Base-by-base conservation (phyloP, 805 yeast species). In the Ogataea thermomethanolica region DNA sequence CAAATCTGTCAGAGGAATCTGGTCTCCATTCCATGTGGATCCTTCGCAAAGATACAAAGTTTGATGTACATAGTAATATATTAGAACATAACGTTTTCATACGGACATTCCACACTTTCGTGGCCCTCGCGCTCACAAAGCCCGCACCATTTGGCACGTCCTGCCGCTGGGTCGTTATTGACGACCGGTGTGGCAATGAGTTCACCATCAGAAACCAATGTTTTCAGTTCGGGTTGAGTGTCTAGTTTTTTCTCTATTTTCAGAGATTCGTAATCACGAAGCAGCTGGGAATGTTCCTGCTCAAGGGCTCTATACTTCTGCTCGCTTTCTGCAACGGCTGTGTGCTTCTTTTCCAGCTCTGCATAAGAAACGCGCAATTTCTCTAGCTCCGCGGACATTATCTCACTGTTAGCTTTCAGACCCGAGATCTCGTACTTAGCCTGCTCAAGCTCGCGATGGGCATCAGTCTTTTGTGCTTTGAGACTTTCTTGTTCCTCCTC, bases 11-110 rank as follows among this genome's bases (percentile, higher is more conserved):
- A 84, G 99, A 73, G 99, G 99, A 56, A 74, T 93, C 35, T 93
- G 99, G 99, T 89, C 97, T 33, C 99, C 99, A 43, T 72, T 91
- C 70, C 96, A 90, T 58, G 82, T 76, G 36, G 77, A 73, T 41
- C 71, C 76, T 47, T 59, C 63, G 27, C 67, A 59, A 44, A 70
- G 82, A 57, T 69, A 67, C 60, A 70, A 66, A 54, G 62, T 74
- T 28, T 74, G 60, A 57, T 43, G 50, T 46, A 44, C 43, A 42
- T 42, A 42, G 45, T 38, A 30, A 36, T 23, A 20, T 28, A 49
- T 58, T 33, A 48, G 44, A 55, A 51, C 40, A 46, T 48, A 37
- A 45, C 41, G 49, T 76, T 75, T 50, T 82, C 95, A 57, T 77
- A 88, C 0, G 96, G 96, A 62, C 99, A 91, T 41, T 88, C 88